A percentile compares a stretch with the other conserved stretches of the same genome.
Conservation (phyloP, 2,329 filamentous ascomycete species). For the Penicillium sp. region DNA sequence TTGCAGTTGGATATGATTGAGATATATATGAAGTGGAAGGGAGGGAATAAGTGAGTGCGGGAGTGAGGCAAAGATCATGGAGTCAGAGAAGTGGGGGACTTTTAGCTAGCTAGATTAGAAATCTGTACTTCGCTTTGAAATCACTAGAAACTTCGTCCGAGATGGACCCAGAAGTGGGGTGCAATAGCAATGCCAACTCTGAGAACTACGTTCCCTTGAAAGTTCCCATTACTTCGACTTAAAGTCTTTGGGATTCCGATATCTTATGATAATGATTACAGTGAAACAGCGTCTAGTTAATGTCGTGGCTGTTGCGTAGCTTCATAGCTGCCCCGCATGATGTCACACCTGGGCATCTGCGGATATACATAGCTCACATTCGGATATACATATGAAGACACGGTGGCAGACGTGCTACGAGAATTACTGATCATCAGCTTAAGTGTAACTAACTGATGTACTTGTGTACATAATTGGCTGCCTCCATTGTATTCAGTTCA, state of each 20-base stretch:
- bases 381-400: not conserved
- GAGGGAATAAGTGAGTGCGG: not conserved
- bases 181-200: not conserved
- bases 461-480: no score
- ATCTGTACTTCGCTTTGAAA: slow-evolving; percentile 21
- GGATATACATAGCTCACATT: not conserved
- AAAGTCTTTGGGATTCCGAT: not conserved
- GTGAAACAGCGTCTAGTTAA: not conserved
- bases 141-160: slow-evolving; percentile 12
- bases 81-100: not conserved
- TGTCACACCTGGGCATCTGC: slow-evolving; percentile 1
- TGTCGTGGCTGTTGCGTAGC: not conserved
- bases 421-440: no score
- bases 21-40: not conserved
- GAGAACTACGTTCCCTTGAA: not conserved
- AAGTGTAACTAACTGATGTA: no score
- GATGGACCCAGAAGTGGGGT: not conserved
- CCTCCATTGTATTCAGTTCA: no score
- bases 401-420: no score
- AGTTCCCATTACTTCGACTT: not conserved
- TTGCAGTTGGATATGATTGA: not conserved
- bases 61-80: not conserved
- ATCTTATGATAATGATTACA: not conserved
- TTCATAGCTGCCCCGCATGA: slow-evolving; percentile 4
- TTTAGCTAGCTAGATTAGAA: not conserved